Evolutionary conservation across 2,329 filamentous ascomycete genomes (phyloP).

Genomic region (Neoscytalidium dimidiatum): DNA sequence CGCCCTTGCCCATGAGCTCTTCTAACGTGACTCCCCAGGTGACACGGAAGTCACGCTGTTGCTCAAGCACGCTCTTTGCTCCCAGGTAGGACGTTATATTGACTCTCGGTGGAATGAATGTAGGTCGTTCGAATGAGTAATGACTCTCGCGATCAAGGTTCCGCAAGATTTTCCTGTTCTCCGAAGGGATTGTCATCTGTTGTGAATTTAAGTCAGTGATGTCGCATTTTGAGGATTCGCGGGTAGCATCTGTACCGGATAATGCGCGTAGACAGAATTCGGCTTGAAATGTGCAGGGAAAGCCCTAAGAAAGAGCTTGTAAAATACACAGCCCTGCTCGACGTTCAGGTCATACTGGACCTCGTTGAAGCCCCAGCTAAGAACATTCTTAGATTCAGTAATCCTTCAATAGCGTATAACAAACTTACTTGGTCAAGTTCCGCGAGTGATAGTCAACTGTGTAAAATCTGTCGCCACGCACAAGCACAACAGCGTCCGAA

Average conservation of each 20-base stretch:
- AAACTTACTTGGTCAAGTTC: slow-evolving; percentile 62
- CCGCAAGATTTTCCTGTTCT: slow-evolving; percentile 70
- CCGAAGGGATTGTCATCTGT: slow-evolving; percentile 62
- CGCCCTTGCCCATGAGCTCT: slow-evolving; percentile 59
- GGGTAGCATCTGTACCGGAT: slow-evolving; percentile 46
- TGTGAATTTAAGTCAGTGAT: not conserved
- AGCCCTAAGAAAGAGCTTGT: slow-evolving; percentile 73
- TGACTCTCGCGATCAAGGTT: slow-evolving; percentile 63
- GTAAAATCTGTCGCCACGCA: slow-evolving; percentile 75
- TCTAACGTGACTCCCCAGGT: slow-evolving; percentile 63
- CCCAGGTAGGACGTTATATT: slow-evolving; percentile 61
- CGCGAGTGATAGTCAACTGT: slow-evolving; percentile 68
- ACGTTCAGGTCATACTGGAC: slow-evolving; percentile 69
- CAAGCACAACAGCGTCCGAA: slow-evolving; percentile 73
- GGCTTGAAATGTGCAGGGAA: slow-evolving; percentile 75
- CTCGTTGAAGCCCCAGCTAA: slow-evolving; percentile 73
- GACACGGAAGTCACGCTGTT: slow-evolving; percentile 60
- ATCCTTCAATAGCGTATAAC: no score
- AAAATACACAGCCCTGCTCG: slow-evolving; percentile 78
- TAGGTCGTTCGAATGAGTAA: slow-evolving; percentile 67
- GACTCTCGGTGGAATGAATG: slow-evolving; percentile 49
- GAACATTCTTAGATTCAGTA: not conserved
- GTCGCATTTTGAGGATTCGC: not conserved
- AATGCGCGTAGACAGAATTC: slow-evolving; percentile 79
- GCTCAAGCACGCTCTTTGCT: slow-evolving; percentile 60